These are phyloP conservation scores for Cryptosporidium andersoni DNA, from an alignment of 169 alveolate genomes.

Conservation along the genomic window DNA sequence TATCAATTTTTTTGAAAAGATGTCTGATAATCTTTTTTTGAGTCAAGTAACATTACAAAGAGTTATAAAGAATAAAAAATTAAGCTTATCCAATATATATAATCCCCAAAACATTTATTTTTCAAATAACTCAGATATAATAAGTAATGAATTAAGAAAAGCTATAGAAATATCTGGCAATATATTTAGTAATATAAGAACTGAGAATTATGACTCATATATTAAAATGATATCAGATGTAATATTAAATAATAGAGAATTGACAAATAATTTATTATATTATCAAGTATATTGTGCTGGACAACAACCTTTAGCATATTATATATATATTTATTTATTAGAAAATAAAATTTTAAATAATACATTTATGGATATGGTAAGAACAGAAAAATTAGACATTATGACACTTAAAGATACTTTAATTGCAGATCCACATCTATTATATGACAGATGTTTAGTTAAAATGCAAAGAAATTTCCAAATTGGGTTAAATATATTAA, in stretches of 20 bases:
- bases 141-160: slow-evolving; percentile 11
- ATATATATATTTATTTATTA: slow-evolving; percentile 1
- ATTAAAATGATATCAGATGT: not conserved
- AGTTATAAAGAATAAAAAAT: not conserved
- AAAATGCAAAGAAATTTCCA: slow-evolving; percentile 3
- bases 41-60: slow-evolving; percentile 11
- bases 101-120: slow-evolving; percentile 12
- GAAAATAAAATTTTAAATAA: not conserved
- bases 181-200: not conserved
- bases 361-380: not conserved
- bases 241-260: not conserved
- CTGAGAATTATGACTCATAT: not conserved
- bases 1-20: too few species aligned
- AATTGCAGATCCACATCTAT: slow-evolving; percentile 8
- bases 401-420: too few species aligned
- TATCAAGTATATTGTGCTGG: slow-evolving; percentile 37
- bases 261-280: not conserved
- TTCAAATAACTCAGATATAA: not conserved
- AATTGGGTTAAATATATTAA: slow-evolving; percentile 27
- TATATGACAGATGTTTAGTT: slow-evolving; percentile 7
- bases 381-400: not conserved
- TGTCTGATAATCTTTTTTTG: not conserved
- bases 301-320: slow-evolving; percentile 40
- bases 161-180: slow-evolving; percentile 21
- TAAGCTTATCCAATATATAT: not conserved